phyloP scores from a whole-genome alignment of 2,329 filamentous ascomycete species.

The Fusarium sp. region DNA sequence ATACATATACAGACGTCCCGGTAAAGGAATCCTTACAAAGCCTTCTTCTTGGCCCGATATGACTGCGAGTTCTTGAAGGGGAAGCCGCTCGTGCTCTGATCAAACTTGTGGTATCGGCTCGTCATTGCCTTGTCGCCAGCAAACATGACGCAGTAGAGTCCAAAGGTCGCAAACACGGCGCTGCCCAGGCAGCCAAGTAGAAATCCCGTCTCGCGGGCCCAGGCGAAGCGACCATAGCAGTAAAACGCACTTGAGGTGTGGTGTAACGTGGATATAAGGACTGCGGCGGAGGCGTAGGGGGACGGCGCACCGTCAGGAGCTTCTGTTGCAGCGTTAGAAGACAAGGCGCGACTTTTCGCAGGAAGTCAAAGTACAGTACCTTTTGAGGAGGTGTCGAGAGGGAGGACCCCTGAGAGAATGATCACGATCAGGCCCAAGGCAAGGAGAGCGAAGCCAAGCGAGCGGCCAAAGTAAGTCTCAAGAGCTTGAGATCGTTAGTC shows the following conservation, averaged over 20 bases:
- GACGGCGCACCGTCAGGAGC: constrained; percentile 57
- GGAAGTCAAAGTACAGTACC: constrained; percentile 45
- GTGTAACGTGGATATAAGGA: constrained; percentile 74
- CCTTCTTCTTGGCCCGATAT: constrained; percentile 54
- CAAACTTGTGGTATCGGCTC: constrained; percentile 52
- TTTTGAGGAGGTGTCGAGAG: constrained; percentile 65
- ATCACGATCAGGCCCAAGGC: constrained; percentile 72
- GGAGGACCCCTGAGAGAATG: constrained; percentile 76
- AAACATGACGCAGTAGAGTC: constrained; percentile 51
- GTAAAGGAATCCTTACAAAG: constrained; percentile 35
- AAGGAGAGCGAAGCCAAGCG: constrained; percentile 74
- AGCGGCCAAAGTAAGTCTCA: constrained; percentile 79
- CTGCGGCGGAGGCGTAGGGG: constrained; percentile 72
- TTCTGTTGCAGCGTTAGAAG: constrained; percentile 20
- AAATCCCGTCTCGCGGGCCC: constrained; percentile 66
- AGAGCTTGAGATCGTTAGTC: constrained; percentile 53
- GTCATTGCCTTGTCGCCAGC: constrained; percentile 53
- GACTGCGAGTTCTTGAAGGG: constrained; percentile 54
- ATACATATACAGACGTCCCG: background rate
- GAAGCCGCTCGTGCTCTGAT: constrained; percentile 55
- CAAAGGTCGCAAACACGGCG: constrained; percentile 67
- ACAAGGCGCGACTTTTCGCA: no score
- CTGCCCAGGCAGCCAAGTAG: constrained; percentile 69
- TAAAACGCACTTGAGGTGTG: constrained; percentile 72
- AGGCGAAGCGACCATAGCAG: constrained; percentile 74